Conservation (phyloP, 2,329 filamentous ascomycete genomes). For the Colletotrichum eleusines region DNA sequence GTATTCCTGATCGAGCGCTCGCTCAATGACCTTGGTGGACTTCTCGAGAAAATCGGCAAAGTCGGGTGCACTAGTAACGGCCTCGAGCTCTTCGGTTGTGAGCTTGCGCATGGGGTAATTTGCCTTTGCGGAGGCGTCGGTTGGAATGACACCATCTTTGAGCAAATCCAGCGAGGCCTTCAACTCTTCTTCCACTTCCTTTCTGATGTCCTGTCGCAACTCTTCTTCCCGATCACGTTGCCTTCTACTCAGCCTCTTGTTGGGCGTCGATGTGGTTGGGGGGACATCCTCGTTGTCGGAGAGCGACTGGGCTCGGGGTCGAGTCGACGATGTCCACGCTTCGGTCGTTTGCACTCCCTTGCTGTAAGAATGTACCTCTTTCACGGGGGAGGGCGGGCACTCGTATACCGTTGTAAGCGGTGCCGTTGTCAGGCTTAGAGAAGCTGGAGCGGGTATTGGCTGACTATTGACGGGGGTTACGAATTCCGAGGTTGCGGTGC, state of each 20-base stretch:
- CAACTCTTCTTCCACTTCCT: slow-evolving; percentile 93
- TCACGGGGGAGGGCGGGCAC: slow-evolving; percentile 78
- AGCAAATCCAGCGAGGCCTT: slow-evolving; percentile 75
- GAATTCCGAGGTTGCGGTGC: slow-evolving; percentile 77
- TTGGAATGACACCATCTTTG: slow-evolving; percentile 62
- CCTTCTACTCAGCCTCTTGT: slow-evolving; percentile 81
- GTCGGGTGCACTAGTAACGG: slow-evolving; percentile 91
- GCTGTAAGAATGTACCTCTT: slow-evolving; percentile 95
- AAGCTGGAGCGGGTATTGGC: slow-evolving; percentile 51
- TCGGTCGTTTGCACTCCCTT: slow-evolving; percentile 94
- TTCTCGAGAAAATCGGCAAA: slow-evolving; percentile 96
- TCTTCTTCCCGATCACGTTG: slow-evolving; percentile 90
- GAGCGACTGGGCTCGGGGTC: slow-evolving; percentile 66
- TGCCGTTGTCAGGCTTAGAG: slow-evolving; percentile 75
- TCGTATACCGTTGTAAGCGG: slow-evolving; percentile 84
- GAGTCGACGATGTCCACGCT: slow-evolving; percentile 71
- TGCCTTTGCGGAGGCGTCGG: slow-evolving; percentile 55
- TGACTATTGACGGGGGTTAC: slow-evolving; percentile 61
- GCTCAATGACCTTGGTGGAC: slow-evolving; percentile 96
- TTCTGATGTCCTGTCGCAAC: slow-evolving; percentile 83
- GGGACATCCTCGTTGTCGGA: slow-evolving; percentile 73
- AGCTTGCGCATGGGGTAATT: slow-evolving; percentile 85
- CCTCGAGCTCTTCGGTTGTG: slow-evolving; percentile 86
- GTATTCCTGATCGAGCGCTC: slow-evolving; percentile 94
- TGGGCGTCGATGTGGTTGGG: slow-evolving; percentile 68